These are phyloP conservation scores for Candida tammaniensis DNA, from an alignment of 805 yeast species.

Conservation along the genomic window DNA sequence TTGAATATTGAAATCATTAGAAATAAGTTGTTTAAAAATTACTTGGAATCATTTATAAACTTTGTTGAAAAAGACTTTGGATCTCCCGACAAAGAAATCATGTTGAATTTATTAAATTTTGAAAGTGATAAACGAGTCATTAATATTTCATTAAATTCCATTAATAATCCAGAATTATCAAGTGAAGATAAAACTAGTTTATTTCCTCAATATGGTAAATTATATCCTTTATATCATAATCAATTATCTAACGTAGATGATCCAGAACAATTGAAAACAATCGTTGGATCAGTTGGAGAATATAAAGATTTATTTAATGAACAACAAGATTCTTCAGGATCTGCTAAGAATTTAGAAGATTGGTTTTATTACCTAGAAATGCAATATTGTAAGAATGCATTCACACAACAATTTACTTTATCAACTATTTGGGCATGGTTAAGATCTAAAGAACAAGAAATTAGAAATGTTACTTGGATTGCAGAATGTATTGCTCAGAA, in stretches of 20 bases:
- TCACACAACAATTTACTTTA: conserved; percentile 93
- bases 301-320: conserved; percentile 55
- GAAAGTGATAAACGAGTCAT: conserved; percentile 96
- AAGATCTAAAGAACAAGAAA: conserved; percentile 93
- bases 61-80: conserved; percentile 63
- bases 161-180: conserved; percentile 73
- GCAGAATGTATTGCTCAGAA: conserved; percentile 99
- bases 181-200: conserved; percentile 66
- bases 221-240: conserved; percentile 67
- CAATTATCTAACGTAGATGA: conserved; percentile 78
- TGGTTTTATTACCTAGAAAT: conserved; percentile 91
- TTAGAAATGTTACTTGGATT: conserved; percentile 98
- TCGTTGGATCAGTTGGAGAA: conserved; percentile 64
- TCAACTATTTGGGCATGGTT: conserved; percentile 96
- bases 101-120: conserved; percentile 74
- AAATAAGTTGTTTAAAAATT: conserved; percentile 88
- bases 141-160: conserved; percentile 86
- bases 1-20: conserved; percentile 92
- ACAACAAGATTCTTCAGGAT: conserved; percentile 27
- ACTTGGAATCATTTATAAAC: conserved; percentile 78
- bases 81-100: conserved; percentile 76
- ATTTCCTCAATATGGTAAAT: conserved; percentile 79
- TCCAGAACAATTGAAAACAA: conserved; percentile 71
- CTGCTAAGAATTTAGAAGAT: conserved; percentile 76
- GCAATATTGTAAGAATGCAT: conserved; percentile 87